phyloP scores from a whole-genome alignment of 2,329 filamentous ascomycete species.

The Zasmidium cellare region DNA sequence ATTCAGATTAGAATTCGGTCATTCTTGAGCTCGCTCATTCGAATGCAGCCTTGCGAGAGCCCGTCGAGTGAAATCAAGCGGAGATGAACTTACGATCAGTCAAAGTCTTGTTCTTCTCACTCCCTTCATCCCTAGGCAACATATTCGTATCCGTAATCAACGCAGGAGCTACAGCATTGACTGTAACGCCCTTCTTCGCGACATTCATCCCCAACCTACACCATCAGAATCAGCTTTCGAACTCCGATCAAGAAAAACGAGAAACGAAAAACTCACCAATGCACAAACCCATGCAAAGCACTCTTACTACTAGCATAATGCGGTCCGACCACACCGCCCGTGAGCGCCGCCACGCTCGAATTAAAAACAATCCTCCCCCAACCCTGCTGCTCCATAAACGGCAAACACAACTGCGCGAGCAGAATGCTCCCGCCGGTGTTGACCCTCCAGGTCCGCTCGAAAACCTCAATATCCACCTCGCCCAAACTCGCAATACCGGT shows the following conservation, averaged over 20 bases:
- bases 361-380: conserved; percentile 42
- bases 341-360: conserved; percentile 41
- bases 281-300: conserved; percentile 48
- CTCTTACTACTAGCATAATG: conserved; percentile 45
- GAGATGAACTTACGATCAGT: conserved; percentile 32
- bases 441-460: conserved; percentile 40
- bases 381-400: conserved; percentile 36
- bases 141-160: conserved; percentile 46
- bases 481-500: conserved; percentile 30
- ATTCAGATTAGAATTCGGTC: too few relatives aligned
- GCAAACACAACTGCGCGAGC: conserved; percentile 41
- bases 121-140: conserved; percentile 38
- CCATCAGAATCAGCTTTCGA: background rate
- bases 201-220: conserved; percentile 40
- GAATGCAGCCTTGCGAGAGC: too few relatives aligned
- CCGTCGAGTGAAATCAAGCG: background rate
- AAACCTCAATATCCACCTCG: conserved; percentile 37
- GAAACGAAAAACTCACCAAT: conserved; percentile 34
- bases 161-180: conserved; percentile 52
- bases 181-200: conserved; percentile 46
- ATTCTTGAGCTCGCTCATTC: too few relatives aligned
- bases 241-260: background rate
- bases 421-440: conserved; percentile 40
- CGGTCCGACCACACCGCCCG: conserved; percentile 42
- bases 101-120: conserved; percentile 31